These are phyloP conservation scores for Camelina sativa DNA, from an alignment of 345 rosid species.

Conservation along the genomic window DNA sequence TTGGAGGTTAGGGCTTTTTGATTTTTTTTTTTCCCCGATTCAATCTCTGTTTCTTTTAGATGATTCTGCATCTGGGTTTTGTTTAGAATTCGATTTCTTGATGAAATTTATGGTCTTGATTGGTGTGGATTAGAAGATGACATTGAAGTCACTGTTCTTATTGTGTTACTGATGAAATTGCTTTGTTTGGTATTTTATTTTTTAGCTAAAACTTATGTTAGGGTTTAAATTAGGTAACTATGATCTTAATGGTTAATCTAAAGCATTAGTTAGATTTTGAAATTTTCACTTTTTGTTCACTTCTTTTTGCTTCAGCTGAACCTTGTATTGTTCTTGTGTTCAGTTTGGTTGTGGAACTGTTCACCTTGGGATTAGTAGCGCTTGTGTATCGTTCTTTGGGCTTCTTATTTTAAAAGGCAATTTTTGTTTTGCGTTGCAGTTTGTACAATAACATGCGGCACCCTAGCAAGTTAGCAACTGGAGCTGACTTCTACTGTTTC, in stretches of 20 bases:
- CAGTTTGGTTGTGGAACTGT: slow-evolving; percentile 2
- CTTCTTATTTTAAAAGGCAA: neutral
- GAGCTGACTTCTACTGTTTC: slow-evolving; percentile 90
- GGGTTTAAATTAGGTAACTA: neutral
- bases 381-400: neutral
- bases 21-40: neutral
- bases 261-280: neutral
- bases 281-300: neutral
- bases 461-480: slow-evolving; percentile 69
- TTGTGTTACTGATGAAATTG: slow-evolving; percentile 4
- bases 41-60: neutral
- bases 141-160: neutral
- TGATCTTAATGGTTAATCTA: neutral
- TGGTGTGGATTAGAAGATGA: slow-evolving; percentile 2
- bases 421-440: slow-evolving; percentile 47
- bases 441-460: slow-evolving; percentile 72
- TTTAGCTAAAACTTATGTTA: neutral
- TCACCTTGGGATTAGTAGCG: neutral
- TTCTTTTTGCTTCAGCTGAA: neutral
- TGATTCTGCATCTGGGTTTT: slow-evolving; percentile 8
- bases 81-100: neutral
- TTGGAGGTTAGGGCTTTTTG: slow-evolving; percentile 63
- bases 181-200: neutral
- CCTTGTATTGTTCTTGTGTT: neutral
- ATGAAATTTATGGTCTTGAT: neutral